A percentile compares a stretch with the other conserved stretches of the same genome.
These are phyloP conservation scores for Phaeosphaeria sp. DNA, from an alignment of 2,329 filamentous ascomycete species.

Conservation along the genomic window DNA sequence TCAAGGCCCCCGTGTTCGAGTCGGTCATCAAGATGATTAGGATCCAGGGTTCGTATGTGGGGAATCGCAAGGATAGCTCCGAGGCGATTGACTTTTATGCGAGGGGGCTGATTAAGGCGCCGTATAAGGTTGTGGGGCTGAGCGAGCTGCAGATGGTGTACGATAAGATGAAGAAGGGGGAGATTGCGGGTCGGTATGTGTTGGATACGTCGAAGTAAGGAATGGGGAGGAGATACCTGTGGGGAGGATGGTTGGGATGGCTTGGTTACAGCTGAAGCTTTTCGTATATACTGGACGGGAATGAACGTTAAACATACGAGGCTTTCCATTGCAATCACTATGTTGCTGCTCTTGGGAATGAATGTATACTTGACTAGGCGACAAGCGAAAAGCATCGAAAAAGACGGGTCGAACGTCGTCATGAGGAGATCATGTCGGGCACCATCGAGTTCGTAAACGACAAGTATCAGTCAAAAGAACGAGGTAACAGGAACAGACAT, in stretches of 20 bases:
- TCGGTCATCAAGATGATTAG: slow-evolving; percentile 88
- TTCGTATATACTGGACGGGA: slow-evolving; percentile 1
- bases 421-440: no score
- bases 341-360: no score
- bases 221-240: neutral
- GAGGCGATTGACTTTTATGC: slow-evolving; percentile 92
- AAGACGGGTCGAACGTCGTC: no score
- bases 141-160: slow-evolving; percentile 83
- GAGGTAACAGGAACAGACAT: neutral
- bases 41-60: slow-evolving; percentile 89
- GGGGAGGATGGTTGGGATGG: neutral
- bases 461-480: neutral
- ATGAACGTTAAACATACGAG: neutral
- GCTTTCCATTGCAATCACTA: no score
- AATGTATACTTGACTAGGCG: no score
- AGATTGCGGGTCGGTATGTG: slow-evolving; percentile 80
- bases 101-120: slow-evolving; percentile 82
- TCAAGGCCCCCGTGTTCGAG: slow-evolving; percentile 87
- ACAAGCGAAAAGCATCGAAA: no score
- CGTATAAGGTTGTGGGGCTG: slow-evolving; percentile 84
- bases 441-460: no score
- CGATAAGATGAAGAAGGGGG: slow-evolving; percentile 69
- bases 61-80: slow-evolving; percentile 84
- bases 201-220: slow-evolving; percentile 66
- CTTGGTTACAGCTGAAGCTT: neutral